Evolutionary conservation across 2,329 filamentous ascomycete genomes (phyloP).

Genomic region (Clathrospora elynae): DNA sequence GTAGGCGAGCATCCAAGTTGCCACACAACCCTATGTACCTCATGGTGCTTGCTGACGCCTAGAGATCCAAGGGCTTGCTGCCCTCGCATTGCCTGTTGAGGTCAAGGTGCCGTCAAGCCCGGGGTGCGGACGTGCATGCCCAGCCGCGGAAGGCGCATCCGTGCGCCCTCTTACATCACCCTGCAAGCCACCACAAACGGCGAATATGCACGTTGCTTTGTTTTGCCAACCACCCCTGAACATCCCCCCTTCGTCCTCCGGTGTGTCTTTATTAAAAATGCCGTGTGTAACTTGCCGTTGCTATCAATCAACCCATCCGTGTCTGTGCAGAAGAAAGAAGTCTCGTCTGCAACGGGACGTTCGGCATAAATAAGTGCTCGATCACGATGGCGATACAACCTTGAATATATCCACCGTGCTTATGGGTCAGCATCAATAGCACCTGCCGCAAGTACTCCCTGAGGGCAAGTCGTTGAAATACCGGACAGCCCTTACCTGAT

Average conservation of each 20-base stretch:
- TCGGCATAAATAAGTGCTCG: no score
- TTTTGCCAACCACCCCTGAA: constrained; percentile 6
- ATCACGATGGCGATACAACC: no score
- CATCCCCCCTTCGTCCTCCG: constrained; percentile 2
- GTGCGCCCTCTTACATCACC: constrained; percentile 2
- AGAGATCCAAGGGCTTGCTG: no score
- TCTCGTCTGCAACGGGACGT: no score
- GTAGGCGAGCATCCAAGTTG: constrained; percentile 8
- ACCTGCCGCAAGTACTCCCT: background rate
- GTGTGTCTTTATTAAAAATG: constrained; percentile 10
- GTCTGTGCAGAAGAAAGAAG: no score
- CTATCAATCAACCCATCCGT: background rate
- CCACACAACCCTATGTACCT: constrained; percentile 5
- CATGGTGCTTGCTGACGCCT: constrained; percentile 24
- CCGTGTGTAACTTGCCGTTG: constrained; percentile 10
- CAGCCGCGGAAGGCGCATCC: constrained; percentile 6
- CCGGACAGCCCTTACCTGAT: background rate
- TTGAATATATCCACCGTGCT: constrained; percentile 6
- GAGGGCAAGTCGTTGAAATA: background rate
- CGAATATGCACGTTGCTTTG: constrained; percentile 6
- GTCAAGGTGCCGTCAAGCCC: constrained; percentile 3
- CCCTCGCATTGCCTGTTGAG: background rate
- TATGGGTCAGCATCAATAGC: constrained; percentile 10
- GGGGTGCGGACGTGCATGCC: constrained; percentile 10
- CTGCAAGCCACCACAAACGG: constrained; percentile 14